Base-by-base conservation (phyloP, 805 yeast species). In the Clavispora asparagi region DNA sequence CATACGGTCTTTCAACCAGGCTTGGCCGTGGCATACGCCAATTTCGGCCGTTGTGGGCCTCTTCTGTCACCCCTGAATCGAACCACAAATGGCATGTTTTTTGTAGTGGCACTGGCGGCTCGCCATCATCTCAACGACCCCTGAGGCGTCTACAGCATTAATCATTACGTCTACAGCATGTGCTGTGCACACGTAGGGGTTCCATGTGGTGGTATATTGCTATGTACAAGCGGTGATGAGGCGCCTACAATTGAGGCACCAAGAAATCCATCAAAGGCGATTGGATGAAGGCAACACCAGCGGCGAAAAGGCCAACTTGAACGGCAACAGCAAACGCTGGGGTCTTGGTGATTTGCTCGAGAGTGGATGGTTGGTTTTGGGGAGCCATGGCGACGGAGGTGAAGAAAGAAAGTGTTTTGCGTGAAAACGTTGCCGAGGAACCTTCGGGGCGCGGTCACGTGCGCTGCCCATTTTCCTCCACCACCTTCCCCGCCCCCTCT, bases 231-330 rank as follows among this genome's bases (percentile, higher is more conserved):
- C 36, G 19, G 36, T 14, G 29, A 27, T 27, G 17, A 25, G 19
- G 36, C 49, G 12, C 37, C 55, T 67, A 72, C 57, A 72, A 74
- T 65, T 85, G 92, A 43, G 94, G 94, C 58, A 85, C 90, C 70
- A 86, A 69, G 79, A 83, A 78, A 47, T 85, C 92, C 87, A 84
- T 83, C 59, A 84, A 67, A 55, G 91, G 85, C 41, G 90, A 83
- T 70, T 83, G 88, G 56, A 87, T 79, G 64, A 86, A 79, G 23
- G 81, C 80, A 55, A 85, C 86, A 63, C 94, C 94, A 41, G 85
- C 71, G 47, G 77, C 78, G 59, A 87, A 86, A 50, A 85, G 71
- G 35, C 73, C 74, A 48, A 78, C 79, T 65, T 86, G 85, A 39
- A 85, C 63, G 41, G 79, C 74, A 45, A 85, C 71, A 47, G 88